Base-by-base conservation (phyloP, 1,284 basidiomycete species). In the Pisolithus thermaeus region DNA sequence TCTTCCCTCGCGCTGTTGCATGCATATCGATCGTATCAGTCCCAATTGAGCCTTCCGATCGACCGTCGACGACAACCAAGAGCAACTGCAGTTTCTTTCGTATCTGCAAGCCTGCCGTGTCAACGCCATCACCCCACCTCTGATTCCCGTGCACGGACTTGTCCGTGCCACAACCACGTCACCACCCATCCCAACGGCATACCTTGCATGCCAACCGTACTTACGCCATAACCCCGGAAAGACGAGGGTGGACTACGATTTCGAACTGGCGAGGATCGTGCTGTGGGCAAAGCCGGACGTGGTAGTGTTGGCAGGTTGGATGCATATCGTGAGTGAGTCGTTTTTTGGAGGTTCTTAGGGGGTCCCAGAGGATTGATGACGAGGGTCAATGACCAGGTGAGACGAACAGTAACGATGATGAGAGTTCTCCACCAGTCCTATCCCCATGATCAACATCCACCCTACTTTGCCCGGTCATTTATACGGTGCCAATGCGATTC, bases 301-400 rank as follows among this genome's bases (percentile, higher is more conserved):
- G 18, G 81, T 98, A 52, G 90, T 99, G 3, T 77, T 98, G 25
- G 96, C 96, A 0, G 97, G 96, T 0, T 99, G 93, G 89, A 98
- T 99, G 96, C 94, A 98, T 66, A 88, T 95, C 58, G 78, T 94
- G 73, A 79, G 48, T 67, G 63, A 0, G 18, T 20, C 18, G 18
- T 20, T 81, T 81, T 56, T 62, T 86, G 47, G 78, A 86, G 37
- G 69, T 75, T 28, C 63, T 84, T 50, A 72, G 72, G 45, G 75
- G 75, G 2, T 60, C 69, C 7, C 42, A 25, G 14, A 20, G 7
- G 23, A 14, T 43, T 8, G 12, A 35, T 3, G 12, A 14, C 4
- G 32, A 32, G 12, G 11, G 30, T 32, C 30, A 14, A 32, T 3
- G 3, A 12, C 28, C 9, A 12, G 14, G n/a, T 12, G 56, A 20